Conservation (phyloP, 768 basidiomycete species). For the Suillus subalutaceus region DNA sequence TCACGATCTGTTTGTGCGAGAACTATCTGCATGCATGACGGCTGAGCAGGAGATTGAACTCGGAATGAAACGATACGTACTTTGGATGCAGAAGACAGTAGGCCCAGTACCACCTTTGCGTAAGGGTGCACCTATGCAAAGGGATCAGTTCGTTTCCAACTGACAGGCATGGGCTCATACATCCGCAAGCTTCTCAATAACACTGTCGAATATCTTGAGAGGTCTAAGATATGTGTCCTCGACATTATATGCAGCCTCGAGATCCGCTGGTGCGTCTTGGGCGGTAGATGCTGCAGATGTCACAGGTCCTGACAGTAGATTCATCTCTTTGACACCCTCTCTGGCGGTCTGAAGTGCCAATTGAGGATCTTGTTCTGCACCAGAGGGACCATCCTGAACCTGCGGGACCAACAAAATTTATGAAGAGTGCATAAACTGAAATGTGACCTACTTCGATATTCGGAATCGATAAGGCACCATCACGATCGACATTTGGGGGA, state of each 20-base stretch:
- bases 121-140: conserved; percentile 3
- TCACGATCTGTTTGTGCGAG: conserved; percentile 4
- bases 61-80: not conserved
- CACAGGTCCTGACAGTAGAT: not conserved
- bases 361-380: not conserved
- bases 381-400: not conserved
- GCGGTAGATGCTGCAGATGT: not conserved
- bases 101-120: conserved; percentile 2
- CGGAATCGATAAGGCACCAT: not conserved
- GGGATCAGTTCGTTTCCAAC: not conserved
- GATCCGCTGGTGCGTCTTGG: not conserved
- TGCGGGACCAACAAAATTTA: too few relatives aligned
- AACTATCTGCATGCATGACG: not conserved
- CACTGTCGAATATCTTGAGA: not conserved
- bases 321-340: not conserved
- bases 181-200: not conserved
- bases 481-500: not conserved
- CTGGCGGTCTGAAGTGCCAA: not conserved
- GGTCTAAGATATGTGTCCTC: not conserved
- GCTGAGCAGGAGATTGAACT: not conserved
- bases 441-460: not conserved
- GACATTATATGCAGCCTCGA: not conserved
- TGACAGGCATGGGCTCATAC: not conserved
- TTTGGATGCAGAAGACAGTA: conserved; percentile 2
- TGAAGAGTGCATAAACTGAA: not conserved